These are phyloP conservation scores for Harringtonia lauricola DNA, from an alignment of 2,329 filamentous ascomycete species.

Conservation along the genomic window DNA sequence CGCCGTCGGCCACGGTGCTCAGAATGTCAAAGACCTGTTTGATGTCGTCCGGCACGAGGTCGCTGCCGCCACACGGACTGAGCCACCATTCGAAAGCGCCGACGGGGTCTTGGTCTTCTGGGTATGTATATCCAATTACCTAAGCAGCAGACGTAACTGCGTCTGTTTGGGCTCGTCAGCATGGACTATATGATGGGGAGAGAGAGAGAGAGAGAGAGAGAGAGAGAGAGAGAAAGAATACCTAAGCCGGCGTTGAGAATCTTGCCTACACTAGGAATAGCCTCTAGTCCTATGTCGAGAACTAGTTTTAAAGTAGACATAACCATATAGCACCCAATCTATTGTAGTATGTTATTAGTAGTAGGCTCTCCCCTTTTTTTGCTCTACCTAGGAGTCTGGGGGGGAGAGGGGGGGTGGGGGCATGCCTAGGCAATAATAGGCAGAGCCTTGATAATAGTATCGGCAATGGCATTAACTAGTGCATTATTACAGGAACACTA, in stretches of 20 bases:
- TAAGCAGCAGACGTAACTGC: not conserved
- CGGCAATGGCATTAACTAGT: slow-evolving; percentile 7
- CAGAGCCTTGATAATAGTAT: slow-evolving; percentile 6
- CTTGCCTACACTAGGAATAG: slow-evolving; percentile 1
- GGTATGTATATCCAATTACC: slow-evolving; percentile 5
- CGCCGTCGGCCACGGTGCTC: slow-evolving; percentile 5
- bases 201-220: too few species aligned
- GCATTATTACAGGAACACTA: slow-evolving; percentile 8
- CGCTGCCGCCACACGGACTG: slow-evolving; percentile 10
- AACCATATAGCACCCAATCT: slow-evolving; percentile 8
- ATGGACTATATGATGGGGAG: not conserved
- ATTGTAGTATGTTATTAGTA: not conserved
- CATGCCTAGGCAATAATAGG: slow-evolving; percentile 9
- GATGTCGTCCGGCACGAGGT: slow-evolving; percentile 12
- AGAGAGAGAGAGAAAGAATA: not conserved
- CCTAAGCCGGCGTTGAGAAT: slow-evolving; percentile 3
- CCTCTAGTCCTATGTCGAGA: slow-evolving; percentile 4
- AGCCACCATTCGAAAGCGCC: slow-evolving; percentile 13
- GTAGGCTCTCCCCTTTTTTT: too few species aligned
- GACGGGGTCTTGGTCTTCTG: slow-evolving; percentile 7
- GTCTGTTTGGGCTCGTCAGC: not conserved
- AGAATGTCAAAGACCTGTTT: slow-evolving; percentile 12
- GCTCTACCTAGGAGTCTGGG: too few species aligned
- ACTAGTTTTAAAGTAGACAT: slow-evolving; percentile 11
- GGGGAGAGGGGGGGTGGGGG: too few species aligned